phyloP scores from a whole-genome alignment of 768 basidiomycete species.

The Candolleomyces efflorescens region DNA sequence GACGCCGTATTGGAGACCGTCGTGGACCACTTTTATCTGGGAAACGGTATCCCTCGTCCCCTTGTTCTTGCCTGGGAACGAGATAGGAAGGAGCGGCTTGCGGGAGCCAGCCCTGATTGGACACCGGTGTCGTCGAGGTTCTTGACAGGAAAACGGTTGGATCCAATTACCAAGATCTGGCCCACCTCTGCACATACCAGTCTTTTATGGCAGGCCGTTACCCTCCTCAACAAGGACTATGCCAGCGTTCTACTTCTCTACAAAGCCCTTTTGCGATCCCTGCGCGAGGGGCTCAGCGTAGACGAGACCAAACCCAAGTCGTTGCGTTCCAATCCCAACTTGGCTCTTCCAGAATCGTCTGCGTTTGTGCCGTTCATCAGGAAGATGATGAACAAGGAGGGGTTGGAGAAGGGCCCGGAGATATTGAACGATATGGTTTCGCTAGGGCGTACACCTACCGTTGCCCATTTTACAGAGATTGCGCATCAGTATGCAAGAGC shows the following conservation, averaged over 20 bases:
- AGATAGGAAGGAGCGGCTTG: constrained; percentile 9
- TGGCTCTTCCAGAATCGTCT: not conserved
- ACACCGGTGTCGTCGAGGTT: not conserved
- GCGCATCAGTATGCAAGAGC: constrained; percentile 39
- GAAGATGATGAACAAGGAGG: constrained; percentile 27
- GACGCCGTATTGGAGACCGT: constrained; percentile 41
- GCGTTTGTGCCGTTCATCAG: constrained; percentile 55
- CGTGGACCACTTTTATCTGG: constrained; percentile 42
- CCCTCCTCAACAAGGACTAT: constrained; percentile 16
- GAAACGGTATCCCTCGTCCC: constrained; percentile 44
- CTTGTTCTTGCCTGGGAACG: constrained; percentile 19
- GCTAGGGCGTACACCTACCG: constrained; percentile 39
- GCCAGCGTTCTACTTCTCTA: constrained; percentile 34
- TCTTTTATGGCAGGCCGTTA: constrained; percentile 37
- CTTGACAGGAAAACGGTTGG: constrained; percentile 1
- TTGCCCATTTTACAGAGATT: constrained; percentile 45
- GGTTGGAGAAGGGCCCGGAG: constrained; percentile 28
- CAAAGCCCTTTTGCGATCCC: constrained; percentile 21
- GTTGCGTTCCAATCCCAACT: not conserved
- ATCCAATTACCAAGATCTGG: constrained; percentile 16
- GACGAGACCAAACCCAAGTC: not conserved
- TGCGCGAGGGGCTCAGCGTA: constrained; percentile 19
- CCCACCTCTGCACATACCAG: constrained; percentile 29
- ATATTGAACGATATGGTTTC: constrained; percentile 50
- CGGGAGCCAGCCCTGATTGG: not conserved